A percentile compares a stretch with the other conserved stretches of the same genome.
phyloP scores from a whole-genome alignment of 495 filamentous ascomycete species.

The Talaromyces thailandensis region DNA sequence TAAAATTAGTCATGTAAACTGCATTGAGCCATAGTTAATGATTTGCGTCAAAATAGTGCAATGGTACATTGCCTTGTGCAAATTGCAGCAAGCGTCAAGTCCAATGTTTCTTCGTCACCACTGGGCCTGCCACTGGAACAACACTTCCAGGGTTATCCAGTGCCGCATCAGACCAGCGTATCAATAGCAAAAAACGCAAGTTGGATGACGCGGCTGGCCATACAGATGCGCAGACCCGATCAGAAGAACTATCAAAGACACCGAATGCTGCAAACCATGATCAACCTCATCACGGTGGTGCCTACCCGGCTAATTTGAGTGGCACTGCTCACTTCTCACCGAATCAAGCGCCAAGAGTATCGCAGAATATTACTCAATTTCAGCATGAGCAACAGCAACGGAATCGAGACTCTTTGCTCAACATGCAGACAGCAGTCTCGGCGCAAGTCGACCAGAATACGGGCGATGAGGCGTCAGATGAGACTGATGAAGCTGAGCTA shows the following conservation, averaged over 20 bases:
- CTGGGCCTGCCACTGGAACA: slow-evolving; percentile 2
- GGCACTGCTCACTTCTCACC: neutral
- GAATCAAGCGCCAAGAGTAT: neutral
- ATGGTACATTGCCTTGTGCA: slow-evolving; percentile 28
- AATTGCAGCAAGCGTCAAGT: slow-evolving; percentile 19
- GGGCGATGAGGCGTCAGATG: slow-evolving; percentile 21
- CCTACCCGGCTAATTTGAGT: neutral
- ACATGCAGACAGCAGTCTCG: neutral
- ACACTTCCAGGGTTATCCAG: neutral
- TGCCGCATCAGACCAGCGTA: neutral
- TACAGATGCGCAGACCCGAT: neutral
- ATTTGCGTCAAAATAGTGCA: slow-evolving; percentile 14
- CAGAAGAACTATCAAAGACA: neutral
- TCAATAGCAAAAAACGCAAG: slow-evolving; percentile 1
- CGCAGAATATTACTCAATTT: neutral
- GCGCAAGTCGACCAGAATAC: slow-evolving; percentile 18
- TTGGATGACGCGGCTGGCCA: neutral
- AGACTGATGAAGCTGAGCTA: slow-evolving; percentile 49
- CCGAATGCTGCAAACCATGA: neutral
- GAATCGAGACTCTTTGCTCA: slow-evolving; percentile 2
- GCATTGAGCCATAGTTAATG: neutral
- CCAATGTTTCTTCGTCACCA: neutral
- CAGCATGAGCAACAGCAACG: neutral
- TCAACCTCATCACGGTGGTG: neutral
- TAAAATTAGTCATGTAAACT: neutral